phyloP scores from a whole-genome alignment of 108 stramenopile species.

The Cyclotella distinguenda region DNA sequence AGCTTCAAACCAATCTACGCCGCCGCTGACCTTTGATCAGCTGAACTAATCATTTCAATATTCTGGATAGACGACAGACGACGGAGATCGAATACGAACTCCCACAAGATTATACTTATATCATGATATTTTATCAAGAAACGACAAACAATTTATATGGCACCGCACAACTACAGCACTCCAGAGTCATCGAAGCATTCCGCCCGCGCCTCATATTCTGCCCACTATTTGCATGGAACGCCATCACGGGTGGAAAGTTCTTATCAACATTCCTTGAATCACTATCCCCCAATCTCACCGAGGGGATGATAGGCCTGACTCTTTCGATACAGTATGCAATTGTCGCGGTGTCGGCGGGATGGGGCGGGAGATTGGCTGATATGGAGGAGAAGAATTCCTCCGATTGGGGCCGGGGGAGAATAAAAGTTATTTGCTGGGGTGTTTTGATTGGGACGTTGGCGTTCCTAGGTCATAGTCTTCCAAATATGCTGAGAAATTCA shows the following conservation, averaged over 20 bases:
- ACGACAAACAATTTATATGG: no score
- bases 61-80: no score
- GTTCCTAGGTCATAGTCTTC: slow-evolving; percentile 49
- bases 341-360: slow-evolving; percentile 17
- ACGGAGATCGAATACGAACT: no score
- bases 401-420: slow-evolving; percentile 41
- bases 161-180: background rate
- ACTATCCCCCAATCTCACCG: slow-evolving; percentile 28
- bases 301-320: slow-evolving; percentile 43
- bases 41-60: no score
- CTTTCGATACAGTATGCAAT: slow-evolving; percentile 41
- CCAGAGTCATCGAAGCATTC: background rate
- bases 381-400: slow-evolving; percentile 33
- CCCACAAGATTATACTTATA: no score
- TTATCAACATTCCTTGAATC: slow-evolving; percentile 55
- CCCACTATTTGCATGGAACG: slow-evolving; percentile 48
- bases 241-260: slow-evolving; percentile 58
- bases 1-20: no score
- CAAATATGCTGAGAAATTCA: slow-evolving; percentile 2
- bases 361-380: slow-evolving; percentile 46
- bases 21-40: no score
- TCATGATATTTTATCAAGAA: no score
- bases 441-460: slow-evolving; percentile 42
- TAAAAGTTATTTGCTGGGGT: slow-evolving; percentile 37
- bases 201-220: slow-evolving; percentile 53